Base-by-base conservation (phyloP, 805 yeast genomes). In the Teunomyces stri region DNA sequence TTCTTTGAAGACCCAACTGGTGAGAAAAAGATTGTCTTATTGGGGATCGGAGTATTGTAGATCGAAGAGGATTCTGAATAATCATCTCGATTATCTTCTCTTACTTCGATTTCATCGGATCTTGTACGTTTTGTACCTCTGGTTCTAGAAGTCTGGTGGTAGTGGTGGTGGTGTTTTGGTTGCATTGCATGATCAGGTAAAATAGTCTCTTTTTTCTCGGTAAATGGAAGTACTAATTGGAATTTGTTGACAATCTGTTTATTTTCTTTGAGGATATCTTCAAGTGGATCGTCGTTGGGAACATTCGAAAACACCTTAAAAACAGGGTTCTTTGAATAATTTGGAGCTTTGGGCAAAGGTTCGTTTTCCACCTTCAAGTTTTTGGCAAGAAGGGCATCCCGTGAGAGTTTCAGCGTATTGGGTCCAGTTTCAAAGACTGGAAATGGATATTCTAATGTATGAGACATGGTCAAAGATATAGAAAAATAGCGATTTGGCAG, bases 21-120 rank as follows among this genome's bases (percentile, higher is more conserved):
- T 10, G 69, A 64, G 46, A 62, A 64, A 48, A 49, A 60, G 1
- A 58, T 54, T 10, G 68, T 57, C 42, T 58, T 64, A 43, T 59
- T 64, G 4, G 61, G 61, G 11, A 57, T 56, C 3, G 69, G 68
- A 20, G 66, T 64, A 35, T 57, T 54, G 47, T 49, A 50, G 22
- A 47, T 43, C 5, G 58, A 53, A 11, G 56, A 48, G 4, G 55
- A 38, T 18, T 44, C 51, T 11, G 42, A 51, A 18, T n/a, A 27
- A 16, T 41, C 43, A 16, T n/a, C 36, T 41, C 43, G 29, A 7
- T 5, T 16, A 13, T 29, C 34, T 29, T 41, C 33, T 6, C 27
- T 28, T 3, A 20, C 20, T 11, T 30, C 35, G 12, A 20, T 30
- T 10, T 48, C 45, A 11, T 29, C 13, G 16, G 36, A 37, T 33